phyloP scores from a whole-genome alignment of 2,329 filamentous ascomycete genomes.

The Penicillium sp. region DNA sequence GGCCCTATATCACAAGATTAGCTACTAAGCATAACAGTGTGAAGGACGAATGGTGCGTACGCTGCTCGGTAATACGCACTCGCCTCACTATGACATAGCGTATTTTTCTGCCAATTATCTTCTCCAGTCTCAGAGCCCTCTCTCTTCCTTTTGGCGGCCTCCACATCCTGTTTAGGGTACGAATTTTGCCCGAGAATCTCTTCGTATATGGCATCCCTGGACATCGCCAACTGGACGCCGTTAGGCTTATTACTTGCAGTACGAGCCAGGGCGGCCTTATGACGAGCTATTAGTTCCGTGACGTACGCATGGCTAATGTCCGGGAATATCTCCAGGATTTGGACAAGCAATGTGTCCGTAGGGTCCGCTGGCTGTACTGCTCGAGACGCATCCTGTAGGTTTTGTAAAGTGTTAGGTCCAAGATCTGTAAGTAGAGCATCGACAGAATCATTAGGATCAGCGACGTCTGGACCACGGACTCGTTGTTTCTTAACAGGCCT shows the following conservation, averaged over 20 bases:
- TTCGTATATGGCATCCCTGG: constrained; percentile 45
- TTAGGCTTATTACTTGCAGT: neutral
- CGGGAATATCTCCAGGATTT: constrained; percentile 53
- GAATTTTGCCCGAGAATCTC: constrained; percentile 44
- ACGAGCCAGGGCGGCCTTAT: constrained; percentile 6
- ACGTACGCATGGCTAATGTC: constrained; percentile 53
- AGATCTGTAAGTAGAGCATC: constrained; percentile 10
- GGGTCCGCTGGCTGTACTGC: neutral
- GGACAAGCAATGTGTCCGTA: constrained; percentile 32
- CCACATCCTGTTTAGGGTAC: constrained; percentile 52
- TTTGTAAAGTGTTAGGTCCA: neutral
- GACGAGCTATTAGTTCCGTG: constrained; percentile 37
- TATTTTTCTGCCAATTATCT: constrained; percentile 33
- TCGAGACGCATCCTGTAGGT: neutral
- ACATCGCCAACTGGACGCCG: neutral
- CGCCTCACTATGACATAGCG: constrained; percentile 29
- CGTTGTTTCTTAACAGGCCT: constrained; percentile 13
- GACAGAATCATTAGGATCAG: constrained; percentile 1
- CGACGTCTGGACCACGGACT: neutral
- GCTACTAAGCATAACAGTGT: neutral
- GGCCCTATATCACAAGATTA: constrained; percentile 1
- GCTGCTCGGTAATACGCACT: constrained; percentile 25
- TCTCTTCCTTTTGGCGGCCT: constrained; percentile 39
- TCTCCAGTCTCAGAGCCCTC: constrained; percentile 32
- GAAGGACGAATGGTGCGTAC: constrained; percentile 21